Evolutionary conservation across 495 filamentous ascomycete species (phyloP).

Genomic region (Chaetomium cochliodes): DNA sequence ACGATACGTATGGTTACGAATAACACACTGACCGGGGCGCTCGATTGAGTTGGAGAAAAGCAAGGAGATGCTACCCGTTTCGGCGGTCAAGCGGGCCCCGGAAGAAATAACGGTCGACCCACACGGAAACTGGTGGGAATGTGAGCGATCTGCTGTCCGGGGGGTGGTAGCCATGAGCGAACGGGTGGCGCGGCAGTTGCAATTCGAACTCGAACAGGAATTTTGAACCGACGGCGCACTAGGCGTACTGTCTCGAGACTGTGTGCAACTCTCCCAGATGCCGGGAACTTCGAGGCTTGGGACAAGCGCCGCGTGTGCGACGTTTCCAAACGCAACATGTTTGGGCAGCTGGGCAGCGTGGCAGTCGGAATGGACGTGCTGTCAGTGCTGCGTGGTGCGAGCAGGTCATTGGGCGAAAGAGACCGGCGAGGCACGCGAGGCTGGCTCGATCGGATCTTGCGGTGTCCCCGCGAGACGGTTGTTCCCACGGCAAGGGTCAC

Average conservation of each 20-base stretch:
- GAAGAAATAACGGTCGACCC: slow-evolving; percentile 17
- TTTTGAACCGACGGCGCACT: not conserved
- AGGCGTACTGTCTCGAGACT: too few relatives aligned
- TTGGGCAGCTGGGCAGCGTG: slow-evolving; percentile 12
- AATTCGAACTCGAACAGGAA: not conserved
- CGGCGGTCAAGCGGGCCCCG: not conserved
- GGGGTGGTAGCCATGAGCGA: not conserved
- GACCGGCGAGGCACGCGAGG: not conserved
- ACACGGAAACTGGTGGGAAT: slow-evolving; percentile 3
- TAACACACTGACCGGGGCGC: not conserved
- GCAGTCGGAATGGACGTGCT: slow-evolving; percentile 1
- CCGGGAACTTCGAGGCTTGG: not conserved
- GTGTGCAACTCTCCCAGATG: not conserved
- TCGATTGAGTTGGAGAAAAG: not conserved
- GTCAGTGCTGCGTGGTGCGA: not conserved
- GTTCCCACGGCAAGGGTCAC: slow-evolving; percentile 26
- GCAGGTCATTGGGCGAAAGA: not conserved
- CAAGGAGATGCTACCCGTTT: slow-evolving; percentile 5
- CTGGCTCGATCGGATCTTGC: slow-evolving; percentile 29
- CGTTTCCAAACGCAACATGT: slow-evolving; percentile 8
- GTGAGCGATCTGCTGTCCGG: not conserved
- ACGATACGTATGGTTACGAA: not conserved
- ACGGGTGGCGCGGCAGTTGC: slow-evolving; percentile 9
- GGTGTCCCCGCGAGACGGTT: slow-evolving; percentile 4
- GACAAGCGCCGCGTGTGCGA: not conserved